Base-by-base conservation (phyloP, 129 eudicot species). In the Logfia minima region DNA sequence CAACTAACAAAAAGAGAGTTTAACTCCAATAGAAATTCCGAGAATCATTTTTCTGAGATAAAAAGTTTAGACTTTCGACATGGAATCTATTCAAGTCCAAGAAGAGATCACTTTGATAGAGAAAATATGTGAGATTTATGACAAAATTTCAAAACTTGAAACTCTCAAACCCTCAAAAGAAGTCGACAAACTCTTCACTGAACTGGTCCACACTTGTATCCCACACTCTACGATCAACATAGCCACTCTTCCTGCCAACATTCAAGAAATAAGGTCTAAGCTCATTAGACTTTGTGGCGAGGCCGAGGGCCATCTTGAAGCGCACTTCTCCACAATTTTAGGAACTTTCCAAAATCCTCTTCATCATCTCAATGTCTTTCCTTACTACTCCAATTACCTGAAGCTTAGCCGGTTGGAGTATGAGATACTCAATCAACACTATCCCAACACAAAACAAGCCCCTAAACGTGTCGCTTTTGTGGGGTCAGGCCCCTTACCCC, bases 401-500 rank as follows among this genome's bases (percentile, higher is more conserved):
- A 90, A 89, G 37, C 98, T 89, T 55, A 72, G 86, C 53, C 87
- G 58, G 8, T 74, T 88, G 8, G 98, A 92, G 67, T 90, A 68
- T 77, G 67, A 80, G 82, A 87, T 92, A 77, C 88, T 92, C 4
- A 74, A 17, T 59, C 78, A 66, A 37, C 84, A 88, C 80, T 66
- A 76, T 62, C 37, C 55, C 75, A 39, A 76, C 17, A 8, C 53
- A 18, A 0, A 32, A 13, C 28, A 58, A 5, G 45, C 68, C 11
- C 85, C 87, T 1, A 83, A 48, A 14, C 83, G 83, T 0, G 62
- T 92, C 3, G 93, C 91, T 2, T 92, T 92, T 59, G 66, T 92
- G 8, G 97, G 97, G 37, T 89, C 97, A 2, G 91, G 96, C 28
- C 93, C 97, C 97, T 73, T 73, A 59, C 77, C 77, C 22, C 55